Evolutionary conservation across 192 early-diverging fungal species (phyloP), one percentile per base, ranked within the genome.

Genomic region (Dimargaris verticillata): DNA sequence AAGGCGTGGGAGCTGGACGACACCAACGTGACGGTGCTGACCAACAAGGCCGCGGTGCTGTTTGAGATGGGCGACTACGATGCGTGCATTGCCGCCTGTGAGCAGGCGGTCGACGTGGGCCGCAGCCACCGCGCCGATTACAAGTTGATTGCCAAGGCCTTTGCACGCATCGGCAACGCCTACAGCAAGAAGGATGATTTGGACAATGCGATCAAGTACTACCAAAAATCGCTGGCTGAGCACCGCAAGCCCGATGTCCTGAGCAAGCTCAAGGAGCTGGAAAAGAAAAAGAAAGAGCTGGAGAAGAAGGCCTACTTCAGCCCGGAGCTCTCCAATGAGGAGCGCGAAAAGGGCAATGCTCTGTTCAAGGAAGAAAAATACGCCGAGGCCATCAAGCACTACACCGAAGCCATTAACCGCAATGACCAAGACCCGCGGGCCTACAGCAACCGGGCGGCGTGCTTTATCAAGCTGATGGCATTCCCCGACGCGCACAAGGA

Each of bases 331-430:
- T 73, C 92, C 25, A 85, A 94, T 51, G 85, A 89, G 68, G 95
- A 88, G 18, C 91, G 95, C 67, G 93, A 97, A 69, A 75, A 74
- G 25, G 95, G 95, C 33, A 99, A 99, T 70, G 85, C 78, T 45
- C 70, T 92, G 17, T 97, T 95, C 84, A 99, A 99, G 77, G 65
- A 86, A 44, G 83, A 77, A 43, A 78, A 90, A 53, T 99, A 78
- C 68, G 77, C 83, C 14, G 89, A 86, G 44, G 92, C 95, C 18
- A 82, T 96, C 62, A 83, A 86, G 70, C 75, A 85, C 70, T 99
- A 99, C 73, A 83, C 88, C 18, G 95, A 99, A 72, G 88, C 93
- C 9, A 93, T 99, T 72, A 93, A 93, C 80, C 87, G 95, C 65
- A 93, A 95, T 63, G 87, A 89, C 29, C 68, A 77, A 10, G 95